A percentile compares a stretch with the other conserved stretches of the same genome.
Conservation (phyloP, 2,329 filamentous ascomycete genomes). For the Pseudocercospora fijiensis region DNA sequence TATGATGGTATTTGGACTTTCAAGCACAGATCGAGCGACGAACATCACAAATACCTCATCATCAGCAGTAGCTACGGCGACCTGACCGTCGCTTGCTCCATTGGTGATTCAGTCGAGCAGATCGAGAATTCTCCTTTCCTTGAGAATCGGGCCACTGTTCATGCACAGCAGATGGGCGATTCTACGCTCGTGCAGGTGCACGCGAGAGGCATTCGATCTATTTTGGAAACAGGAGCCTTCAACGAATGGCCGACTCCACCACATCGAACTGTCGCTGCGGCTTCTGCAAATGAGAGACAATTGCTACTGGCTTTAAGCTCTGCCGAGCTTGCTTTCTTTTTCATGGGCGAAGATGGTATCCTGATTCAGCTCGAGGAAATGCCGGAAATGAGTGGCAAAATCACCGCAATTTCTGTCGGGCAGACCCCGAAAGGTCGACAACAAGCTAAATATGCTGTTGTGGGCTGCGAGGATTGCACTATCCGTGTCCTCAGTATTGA, state of each 20-base stretch:
- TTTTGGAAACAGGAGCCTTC: conserved; percentile 70
- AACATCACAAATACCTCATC: conserved; percentile 93
- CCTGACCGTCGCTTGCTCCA: conserved; percentile 82
- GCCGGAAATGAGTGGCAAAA: conserved; percentile 90
- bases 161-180: conserved; percentile 90
- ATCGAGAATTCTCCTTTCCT: conserved; percentile 92
- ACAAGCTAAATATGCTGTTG: conserved; percentile 87
- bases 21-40: conserved; percentile 75
- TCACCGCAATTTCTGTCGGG: conserved; percentile 90
- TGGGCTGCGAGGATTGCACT: conserved; percentile 95
- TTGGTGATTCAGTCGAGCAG: conserved; percentile 95
- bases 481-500: conserved; percentile 66
- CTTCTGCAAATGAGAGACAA: conserved; percentile 88
- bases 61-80: conserved; percentile 54
- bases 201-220: conserved; percentile 91
- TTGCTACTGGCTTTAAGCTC: conserved; percentile 92
- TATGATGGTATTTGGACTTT: conserved; percentile 77
- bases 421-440: conserved; percentile 87
- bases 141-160: conserved; percentile 81
- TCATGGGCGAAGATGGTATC: conserved; percentile 92
- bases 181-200: conserved; percentile 92
- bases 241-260: conserved; percentile 94
- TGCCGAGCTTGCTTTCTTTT: conserved; percentile 96
- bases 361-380: conserved; percentile 74
- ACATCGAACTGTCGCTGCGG: conserved; percentile 92